Conservation (phyloP, 306 rosid species). For the Mucuna pruriens region DNA sequence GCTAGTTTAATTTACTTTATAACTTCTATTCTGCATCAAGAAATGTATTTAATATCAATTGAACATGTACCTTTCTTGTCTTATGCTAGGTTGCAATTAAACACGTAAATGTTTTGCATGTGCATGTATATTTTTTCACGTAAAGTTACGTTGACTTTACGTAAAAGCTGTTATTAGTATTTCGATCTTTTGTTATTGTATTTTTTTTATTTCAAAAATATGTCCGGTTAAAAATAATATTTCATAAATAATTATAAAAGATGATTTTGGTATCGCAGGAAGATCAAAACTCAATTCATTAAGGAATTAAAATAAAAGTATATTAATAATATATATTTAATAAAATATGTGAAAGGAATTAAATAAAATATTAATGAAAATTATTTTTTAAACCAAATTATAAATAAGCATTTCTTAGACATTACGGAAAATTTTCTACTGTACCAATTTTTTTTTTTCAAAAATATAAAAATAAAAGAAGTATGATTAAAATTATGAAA, state of each 20-base stretch:
- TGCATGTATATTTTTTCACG: neutral
- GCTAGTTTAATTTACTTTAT: constrained; percentile 3
- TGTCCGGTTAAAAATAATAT: neutral
- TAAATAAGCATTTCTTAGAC: too few species aligned
- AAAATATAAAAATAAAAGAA: too few species aligned
- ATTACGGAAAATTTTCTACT: too few species aligned
- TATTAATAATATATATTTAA: too few species aligned
- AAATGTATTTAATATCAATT: neutral
- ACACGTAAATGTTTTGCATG: neutral
- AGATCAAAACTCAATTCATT: too few species aligned
- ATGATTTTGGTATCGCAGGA: neutral
- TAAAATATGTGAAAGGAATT: too few species aligned
- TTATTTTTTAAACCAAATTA: too few species aligned
- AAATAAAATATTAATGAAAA: too few species aligned
- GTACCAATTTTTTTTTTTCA: too few species aligned
- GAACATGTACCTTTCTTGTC: neutral
- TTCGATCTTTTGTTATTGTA: neutral
- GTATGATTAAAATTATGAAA: too few species aligned
- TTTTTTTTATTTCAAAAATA: neutral
- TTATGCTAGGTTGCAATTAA: neutral
- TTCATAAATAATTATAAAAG: neutral
- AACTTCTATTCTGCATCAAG: neutral
- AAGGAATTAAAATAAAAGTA: too few species aligned
- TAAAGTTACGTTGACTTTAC: neutral
- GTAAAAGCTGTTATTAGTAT: neutral